Evolutionary conservation across 805 yeast species (phyloP).

Genomic region (Candida vartiovaarae): DNA sequence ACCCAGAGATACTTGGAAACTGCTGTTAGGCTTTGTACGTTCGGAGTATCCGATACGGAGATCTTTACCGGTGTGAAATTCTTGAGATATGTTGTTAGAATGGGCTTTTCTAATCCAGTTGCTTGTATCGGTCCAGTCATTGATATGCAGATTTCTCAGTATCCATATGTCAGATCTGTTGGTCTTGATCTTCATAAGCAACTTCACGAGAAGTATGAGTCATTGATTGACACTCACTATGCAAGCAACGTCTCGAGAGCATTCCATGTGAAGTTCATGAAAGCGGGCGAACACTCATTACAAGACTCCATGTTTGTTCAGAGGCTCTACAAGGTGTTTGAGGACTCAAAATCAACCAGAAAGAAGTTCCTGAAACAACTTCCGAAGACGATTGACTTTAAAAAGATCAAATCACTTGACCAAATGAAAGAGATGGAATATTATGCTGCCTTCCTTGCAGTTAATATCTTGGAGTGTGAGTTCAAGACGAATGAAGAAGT

Average conservation of each 20-base stretch:
- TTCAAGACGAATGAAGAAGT: slow-evolving; percentile 47
- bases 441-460: slow-evolving; percentile 28
- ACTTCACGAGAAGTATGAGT: slow-evolving; percentile 60
- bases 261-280: slow-evolving; percentile 18
- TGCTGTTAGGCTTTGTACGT: slow-evolving; percentile 43
- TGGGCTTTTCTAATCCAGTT: slow-evolving; percentile 74
- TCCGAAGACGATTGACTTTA: slow-evolving; percentile 25
- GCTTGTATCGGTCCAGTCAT: slow-evolving; percentile 60
- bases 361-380: slow-evolving; percentile 34
- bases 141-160: slow-evolving; percentile 55
- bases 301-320: slow-evolving; percentile 30
- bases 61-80: slow-evolving; percentile 49
- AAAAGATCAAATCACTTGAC: slow-evolving; percentile 17
- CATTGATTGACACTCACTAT: slow-evolving; percentile 60
- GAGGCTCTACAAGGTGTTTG: slow-evolving; percentile 36
- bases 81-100: slow-evolving; percentile 45
- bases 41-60: slow-evolving; percentile 33
- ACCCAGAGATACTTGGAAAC: slow-evolving; percentile 52
- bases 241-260: slow-evolving; percentile 56
- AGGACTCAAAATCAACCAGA: slow-evolving; percentile 31
- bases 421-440: slow-evolving; percentile 17
- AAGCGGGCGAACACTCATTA: slow-evolving; percentile 18
- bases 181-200: slow-evolving; percentile 49
- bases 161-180: slow-evolving; percentile 33
- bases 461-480: slow-evolving; percentile 33